These are phyloP conservation scores for Penicillium sp. DNA, from an alignment of 2,329 filamentous ascomycete genomes.

Conservation along the genomic window DNA sequence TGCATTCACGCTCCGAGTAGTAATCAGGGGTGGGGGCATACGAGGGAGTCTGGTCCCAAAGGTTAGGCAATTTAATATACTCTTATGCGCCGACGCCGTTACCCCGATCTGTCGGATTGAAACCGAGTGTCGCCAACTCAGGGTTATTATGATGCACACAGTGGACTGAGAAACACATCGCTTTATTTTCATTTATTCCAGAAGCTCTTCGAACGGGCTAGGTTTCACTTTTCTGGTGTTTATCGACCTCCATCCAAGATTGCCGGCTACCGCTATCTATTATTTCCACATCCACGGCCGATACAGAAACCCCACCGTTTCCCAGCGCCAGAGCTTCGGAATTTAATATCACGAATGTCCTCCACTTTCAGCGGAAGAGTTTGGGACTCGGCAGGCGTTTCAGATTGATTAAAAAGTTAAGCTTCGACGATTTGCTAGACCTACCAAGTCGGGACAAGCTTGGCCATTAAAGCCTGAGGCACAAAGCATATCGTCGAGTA, in stretches of 20 bases:
- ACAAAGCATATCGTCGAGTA: background rate
- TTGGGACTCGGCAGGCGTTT: background rate
- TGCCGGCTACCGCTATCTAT: background rate
- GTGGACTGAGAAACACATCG: too few relatives aligned
- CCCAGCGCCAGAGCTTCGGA: background rate
- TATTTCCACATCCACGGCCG: background rate
- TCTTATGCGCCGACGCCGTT: too few relatives aligned
- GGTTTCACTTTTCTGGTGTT: too few relatives aligned
- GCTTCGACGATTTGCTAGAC: background rate
- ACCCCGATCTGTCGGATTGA: too few relatives aligned
- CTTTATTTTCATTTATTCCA: too few relatives aligned
- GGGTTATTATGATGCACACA: too few relatives aligned
- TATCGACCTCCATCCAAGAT: background rate
- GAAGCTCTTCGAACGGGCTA: too few relatives aligned
- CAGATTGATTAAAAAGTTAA: background rate
- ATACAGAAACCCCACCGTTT: background rate
- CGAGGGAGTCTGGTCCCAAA: slow-evolving; percentile 19
- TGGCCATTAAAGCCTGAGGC: background rate
- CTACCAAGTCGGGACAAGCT: background rate
- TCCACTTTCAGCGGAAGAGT: background rate
- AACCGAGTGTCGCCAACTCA: too few relatives aligned
- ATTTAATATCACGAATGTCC: background rate
- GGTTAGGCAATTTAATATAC: slow-evolving; percentile 30
- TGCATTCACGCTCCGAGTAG: slow-evolving; percentile 17
- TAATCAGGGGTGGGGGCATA: slow-evolving; percentile 19